phyloP scores from a whole-genome alignment of 306 rosid genomes.

The Gastrolobium villosum region DNA sequence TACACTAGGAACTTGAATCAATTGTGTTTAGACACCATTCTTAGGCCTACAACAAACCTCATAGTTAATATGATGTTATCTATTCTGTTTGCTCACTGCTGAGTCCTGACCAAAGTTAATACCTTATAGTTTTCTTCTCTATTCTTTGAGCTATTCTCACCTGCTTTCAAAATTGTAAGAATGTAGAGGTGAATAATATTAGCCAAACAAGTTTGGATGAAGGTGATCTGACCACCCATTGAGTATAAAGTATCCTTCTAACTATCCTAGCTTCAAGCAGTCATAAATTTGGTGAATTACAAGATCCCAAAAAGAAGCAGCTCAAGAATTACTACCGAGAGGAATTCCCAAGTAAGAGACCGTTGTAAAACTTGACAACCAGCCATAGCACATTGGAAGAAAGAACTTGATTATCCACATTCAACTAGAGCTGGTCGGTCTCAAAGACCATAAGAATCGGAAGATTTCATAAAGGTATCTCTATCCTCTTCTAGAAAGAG shows the following conservation, averaged over 20 bases:
- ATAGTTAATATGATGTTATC: conserved; percentile 9
- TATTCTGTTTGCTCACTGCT: background rate
- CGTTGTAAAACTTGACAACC: background rate
- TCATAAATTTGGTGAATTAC: background rate
- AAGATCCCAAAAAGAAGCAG: conserved; percentile 8
- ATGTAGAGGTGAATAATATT: background rate
- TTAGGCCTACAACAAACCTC: conserved; percentile 17
- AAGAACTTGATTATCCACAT: background rate
- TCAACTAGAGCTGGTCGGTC: conserved; percentile 11
- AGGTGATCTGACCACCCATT: background rate
- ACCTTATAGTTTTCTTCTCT: background rate
- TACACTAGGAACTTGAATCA: conserved; percentile 4
- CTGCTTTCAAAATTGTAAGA: background rate
- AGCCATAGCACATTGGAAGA: background rate
- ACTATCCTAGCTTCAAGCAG: background rate
- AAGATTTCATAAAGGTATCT: conserved; percentile 32
- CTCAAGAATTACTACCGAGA: background rate
- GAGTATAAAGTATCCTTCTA: background rate
- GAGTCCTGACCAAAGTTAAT: background rate
- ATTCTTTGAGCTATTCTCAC: conserved; percentile 1
- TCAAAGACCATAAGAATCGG: background rate
- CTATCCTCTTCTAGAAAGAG: background rate
- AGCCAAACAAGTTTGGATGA: conserved; percentile 21
- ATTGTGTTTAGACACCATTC: conserved; percentile 1
- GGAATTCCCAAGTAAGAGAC: conserved; percentile 10